Conservation (phyloP, 1,284 basidiomycete genomes). For the Cutaneotrichosporon sp. region DNA sequence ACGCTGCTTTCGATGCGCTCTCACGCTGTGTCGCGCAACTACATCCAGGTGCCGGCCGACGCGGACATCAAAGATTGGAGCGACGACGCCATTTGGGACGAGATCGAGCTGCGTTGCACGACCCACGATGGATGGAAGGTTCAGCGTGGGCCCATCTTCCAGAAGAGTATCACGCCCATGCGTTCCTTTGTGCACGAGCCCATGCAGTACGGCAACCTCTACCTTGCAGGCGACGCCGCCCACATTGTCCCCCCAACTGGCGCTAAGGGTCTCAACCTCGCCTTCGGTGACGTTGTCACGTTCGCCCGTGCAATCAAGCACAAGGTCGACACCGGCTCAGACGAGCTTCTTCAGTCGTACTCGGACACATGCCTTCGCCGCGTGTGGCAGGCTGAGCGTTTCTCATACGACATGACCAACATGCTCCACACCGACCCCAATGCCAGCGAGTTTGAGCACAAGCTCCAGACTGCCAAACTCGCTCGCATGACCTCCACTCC, state of each 20-base stretch:
- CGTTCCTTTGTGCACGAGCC: slow-evolving; percentile 22
- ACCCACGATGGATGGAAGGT: slow-evolving; percentile 21
- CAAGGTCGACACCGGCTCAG: slow-evolving; percentile 16
- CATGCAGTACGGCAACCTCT: slow-evolving; percentile 21
- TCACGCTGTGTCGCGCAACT: slow-evolving; percentile 18
- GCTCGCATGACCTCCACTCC: slow-evolving; percentile 14
- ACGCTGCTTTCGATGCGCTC: slow-evolving; percentile 20
- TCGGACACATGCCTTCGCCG: slow-evolving; percentile 17
- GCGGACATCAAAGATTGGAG: slow-evolving; percentile 17
- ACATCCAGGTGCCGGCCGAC: slow-evolving; percentile 20
- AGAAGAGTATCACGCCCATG: slow-evolving; percentile 22
- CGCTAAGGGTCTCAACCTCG: slow-evolving; percentile 22
- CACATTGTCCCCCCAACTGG: slow-evolving; percentile 22
- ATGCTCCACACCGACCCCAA: slow-evolving; percentile 19
- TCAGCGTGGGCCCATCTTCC: slow-evolving; percentile 13
- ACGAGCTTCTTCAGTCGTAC: slow-evolving; percentile 16
- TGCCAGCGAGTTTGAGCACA: slow-evolving; percentile 11
- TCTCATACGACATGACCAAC: slow-evolving; percentile 24
- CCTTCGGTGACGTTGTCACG: slow-evolving; percentile 20
- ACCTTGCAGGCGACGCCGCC: slow-evolving; percentile 20
- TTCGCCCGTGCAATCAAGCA: slow-evolving; percentile 18
- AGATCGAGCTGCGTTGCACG: slow-evolving; percentile 14
- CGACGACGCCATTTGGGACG: slow-evolving; percentile 21
- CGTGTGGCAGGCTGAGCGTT: slow-evolving; percentile 24
- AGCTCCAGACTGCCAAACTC: slow-evolving; percentile 17